Conservation (phyloP, 768 basidiomycete species). For the Pleurotus pulmonarius region DNA sequence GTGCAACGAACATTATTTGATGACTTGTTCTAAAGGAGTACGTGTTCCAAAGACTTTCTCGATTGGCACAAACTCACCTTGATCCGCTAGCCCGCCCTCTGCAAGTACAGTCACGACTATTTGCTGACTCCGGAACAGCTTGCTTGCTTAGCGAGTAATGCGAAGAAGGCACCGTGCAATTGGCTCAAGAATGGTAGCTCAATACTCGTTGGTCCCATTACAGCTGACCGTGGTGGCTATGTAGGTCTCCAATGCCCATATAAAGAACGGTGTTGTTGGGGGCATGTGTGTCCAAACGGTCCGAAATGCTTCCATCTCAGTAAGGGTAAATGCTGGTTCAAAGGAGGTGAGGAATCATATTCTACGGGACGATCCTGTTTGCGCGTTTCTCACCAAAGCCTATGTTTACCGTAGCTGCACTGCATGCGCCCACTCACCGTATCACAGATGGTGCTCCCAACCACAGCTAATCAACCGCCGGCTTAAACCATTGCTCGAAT, state of each 20-base stretch:
- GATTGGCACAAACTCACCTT: not conserved
- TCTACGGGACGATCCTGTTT: no score
- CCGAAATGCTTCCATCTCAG: conserved; percentile 64
- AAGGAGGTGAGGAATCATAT: conserved; percentile 46
- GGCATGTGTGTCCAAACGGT: conserved; percentile 81
- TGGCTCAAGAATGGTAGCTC: conserved; percentile 71
- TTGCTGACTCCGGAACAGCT: conserved; percentile 68
- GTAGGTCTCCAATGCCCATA: conserved; percentile 73
- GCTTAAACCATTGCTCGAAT: no score
- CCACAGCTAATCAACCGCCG: no score
- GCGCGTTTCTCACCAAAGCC: no score
- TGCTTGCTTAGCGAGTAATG: conserved; percentile 65
- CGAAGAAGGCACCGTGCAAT: conserved; percentile 85
- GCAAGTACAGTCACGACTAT: conserved; percentile 86
- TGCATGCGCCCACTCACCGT: no score
- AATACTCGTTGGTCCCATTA: not conserved
- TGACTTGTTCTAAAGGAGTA: conserved; percentile 79
- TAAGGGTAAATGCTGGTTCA: conserved; percentile 88
- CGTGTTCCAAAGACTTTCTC: conserved; percentile 13
- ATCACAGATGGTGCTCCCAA: no score
- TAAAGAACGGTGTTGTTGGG: conserved; percentile 77
- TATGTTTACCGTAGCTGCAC: no score
- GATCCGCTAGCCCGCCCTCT: conserved; percentile 45
- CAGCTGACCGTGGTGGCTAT: conserved; percentile 1
- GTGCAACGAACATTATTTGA: conserved; percentile 82